phyloP scores from a whole-genome alignment of 768 basidiomycete species.

The Postia placenta region DNA sequence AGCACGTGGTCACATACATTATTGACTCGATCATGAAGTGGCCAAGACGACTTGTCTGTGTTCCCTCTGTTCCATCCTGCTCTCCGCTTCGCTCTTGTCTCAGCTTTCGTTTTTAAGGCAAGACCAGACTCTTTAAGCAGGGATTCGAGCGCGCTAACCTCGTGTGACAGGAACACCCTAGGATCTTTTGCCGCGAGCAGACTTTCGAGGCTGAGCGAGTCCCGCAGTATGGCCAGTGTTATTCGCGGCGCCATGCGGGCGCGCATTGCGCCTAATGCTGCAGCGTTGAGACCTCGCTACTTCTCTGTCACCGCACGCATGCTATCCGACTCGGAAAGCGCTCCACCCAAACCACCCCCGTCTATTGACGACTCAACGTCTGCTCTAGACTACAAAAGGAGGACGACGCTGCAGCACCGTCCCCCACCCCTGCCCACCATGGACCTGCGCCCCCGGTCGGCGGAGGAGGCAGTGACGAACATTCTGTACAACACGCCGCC shows the following conservation, averaged over 20 bases:
- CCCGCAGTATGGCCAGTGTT: slow-evolving; percentile 11
- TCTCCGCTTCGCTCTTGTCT: no score
- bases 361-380: slow-evolving; percentile 92
- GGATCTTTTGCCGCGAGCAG: no score
- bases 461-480: slow-evolving; percentile 96
- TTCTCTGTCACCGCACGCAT: slow-evolving; percentile 12
- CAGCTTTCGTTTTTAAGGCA: no score
- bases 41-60: no score
- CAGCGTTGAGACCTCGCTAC: slow-evolving; percentile 7
- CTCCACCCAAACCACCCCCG: slow-evolving; percentile 63
- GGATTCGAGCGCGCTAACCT: no score
- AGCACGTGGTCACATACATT: no score
- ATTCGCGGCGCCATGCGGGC: slow-evolving; percentile 9
- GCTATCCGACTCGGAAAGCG: slow-evolving; percentile 8
- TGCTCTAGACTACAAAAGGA: slow-evolving; percentile 92
- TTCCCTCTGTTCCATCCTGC: no score
- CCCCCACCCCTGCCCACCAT: slow-evolving; percentile 84
- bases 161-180: no score
- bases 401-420: slow-evolving; percentile 63
- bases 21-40: no score
- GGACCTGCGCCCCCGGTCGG: slow-evolving; percentile 75
- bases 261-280: slow-evolving; percentile 2
- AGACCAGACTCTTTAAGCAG: no score
- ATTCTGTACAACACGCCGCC: slow-evolving; percentile 96
- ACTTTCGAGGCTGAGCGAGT: no score